Evolutionary conservation across 352 stramenopile genomes (phyloP).

Genomic region (Globisporangium okanoganense): DNA sequence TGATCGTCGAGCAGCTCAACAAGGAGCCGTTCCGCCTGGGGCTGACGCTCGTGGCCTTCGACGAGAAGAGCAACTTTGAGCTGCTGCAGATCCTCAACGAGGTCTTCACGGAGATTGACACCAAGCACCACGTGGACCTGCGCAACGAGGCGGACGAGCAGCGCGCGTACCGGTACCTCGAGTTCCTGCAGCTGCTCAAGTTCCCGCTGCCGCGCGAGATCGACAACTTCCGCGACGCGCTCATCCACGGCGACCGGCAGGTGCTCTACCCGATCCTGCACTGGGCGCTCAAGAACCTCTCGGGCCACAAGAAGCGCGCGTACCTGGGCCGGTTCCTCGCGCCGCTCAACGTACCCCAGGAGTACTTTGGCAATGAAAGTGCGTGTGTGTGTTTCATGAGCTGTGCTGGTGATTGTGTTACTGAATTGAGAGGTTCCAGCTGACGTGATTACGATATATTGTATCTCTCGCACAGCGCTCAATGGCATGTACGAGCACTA

Average conservation of each 20-base stretch:
- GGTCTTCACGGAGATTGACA: conserved; percentile 88
- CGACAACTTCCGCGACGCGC: conserved; percentile 69
- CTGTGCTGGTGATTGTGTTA: background rate
- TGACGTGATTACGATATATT: background rate
- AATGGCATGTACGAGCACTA: conserved; percentile 88
- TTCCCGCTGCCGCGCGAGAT: conserved; percentile 80
- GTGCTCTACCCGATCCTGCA: conserved; percentile 92
- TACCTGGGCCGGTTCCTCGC: conserved; percentile 93
- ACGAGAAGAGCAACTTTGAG: conserved; percentile 93
- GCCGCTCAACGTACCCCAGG: conserved; percentile 90
- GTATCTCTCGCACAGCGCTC: conserved; percentile 25
- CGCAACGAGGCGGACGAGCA: conserved; percentile 76
- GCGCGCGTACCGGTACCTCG: conserved; percentile 77
- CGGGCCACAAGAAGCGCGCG: conserved; percentile 88
- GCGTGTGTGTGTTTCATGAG: conserved; percentile 12
- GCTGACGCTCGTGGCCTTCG: conserved; percentile 90
- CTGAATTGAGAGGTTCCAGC: background rate
- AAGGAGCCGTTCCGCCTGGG: conserved; percentile 90
- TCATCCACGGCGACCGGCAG: conserved; percentile 79
- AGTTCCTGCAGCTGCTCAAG: conserved; percentile 94
- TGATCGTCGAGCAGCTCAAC: conserved; percentile 93
- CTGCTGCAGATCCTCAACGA: conserved; percentile 93
- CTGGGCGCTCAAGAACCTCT: conserved; percentile 88
- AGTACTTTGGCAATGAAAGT: conserved; percentile 90
- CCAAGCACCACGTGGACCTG: conserved; percentile 83